Percentiles rank a stretch among this genome's conserved stretches.
Evolutionary conservation across 805 yeast genomes (phyloP).

Genomic region (Lipomyces spencermartinsiae): DNA sequence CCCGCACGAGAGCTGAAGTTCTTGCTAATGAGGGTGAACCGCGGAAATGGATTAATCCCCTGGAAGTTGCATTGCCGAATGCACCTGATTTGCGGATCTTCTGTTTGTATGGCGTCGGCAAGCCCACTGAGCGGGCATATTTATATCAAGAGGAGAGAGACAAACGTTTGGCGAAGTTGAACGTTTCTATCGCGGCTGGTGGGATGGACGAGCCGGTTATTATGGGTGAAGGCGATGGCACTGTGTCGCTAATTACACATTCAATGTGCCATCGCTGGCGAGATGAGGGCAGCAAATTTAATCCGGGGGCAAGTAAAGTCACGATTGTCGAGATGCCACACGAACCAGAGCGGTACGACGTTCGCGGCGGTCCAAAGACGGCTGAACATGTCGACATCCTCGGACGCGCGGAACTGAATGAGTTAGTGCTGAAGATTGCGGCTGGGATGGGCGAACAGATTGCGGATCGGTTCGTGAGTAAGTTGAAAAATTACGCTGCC

Average conservation of each 20-base stretch:
- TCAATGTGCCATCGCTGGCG: slow-evolving; percentile 92
- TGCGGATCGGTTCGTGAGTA: slow-evolving; percentile 62
- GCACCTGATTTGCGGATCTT: slow-evolving; percentile 91
- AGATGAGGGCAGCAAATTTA: slow-evolving; percentile 62
- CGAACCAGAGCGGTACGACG: slow-evolving; percentile 91
- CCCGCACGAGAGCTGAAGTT: slow-evolving; percentile 66
- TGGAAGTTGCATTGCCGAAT: slow-evolving; percentile 87
- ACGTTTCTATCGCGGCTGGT: slow-evolving; percentile 70
- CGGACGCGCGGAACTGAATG: slow-evolving; percentile 92
- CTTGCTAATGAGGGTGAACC: slow-evolving; percentile 69
- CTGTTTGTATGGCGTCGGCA: slow-evolving; percentile 96
- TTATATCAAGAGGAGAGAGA: slow-evolving; percentile 74
- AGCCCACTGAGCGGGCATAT: slow-evolving; percentile 94
- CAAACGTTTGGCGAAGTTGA: slow-evolving; percentile 58
- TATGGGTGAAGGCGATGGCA: slow-evolving; percentile 95
- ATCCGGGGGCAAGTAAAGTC: slow-evolving; percentile 78
- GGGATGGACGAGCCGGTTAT: slow-evolving; percentile 60
- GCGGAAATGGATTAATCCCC: slow-evolving; percentile 90
- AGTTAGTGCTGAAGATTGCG: slow-evolving; percentile 79
- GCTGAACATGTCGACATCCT: slow-evolving; percentile 98
- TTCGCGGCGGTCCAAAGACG: slow-evolving; percentile 95
- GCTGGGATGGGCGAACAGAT: slow-evolving; percentile 78
- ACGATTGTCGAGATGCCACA: slow-evolving; percentile 89
- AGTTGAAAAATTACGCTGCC: slow-evolving; percentile 66
- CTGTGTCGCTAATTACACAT: slow-evolving; percentile 86